Evolutionary conservation across 768 basidiomycete genomes (phyloP).

Genomic region (Suillus lakei): DNA sequence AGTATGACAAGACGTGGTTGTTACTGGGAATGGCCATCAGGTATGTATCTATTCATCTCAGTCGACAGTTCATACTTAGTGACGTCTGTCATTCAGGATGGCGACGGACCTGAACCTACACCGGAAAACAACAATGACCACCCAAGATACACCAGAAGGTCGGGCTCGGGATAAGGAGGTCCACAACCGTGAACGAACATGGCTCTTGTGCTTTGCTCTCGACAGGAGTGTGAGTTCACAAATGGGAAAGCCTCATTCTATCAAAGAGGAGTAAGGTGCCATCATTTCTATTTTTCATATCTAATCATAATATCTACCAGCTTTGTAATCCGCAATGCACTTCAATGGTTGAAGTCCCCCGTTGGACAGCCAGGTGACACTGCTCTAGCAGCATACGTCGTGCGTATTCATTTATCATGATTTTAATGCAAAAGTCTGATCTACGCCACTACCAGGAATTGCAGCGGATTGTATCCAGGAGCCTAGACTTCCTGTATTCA

Average conservation of each 20-base stretch:
- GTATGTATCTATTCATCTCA: constrained; percentile 42
- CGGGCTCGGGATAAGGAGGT: constrained; percentile 82
- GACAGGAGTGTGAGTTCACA: constrained; percentile 93
- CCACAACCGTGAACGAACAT: constrained; percentile 93
- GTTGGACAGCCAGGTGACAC: constrained; percentile 67
- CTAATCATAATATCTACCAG: constrained; percentile 41
- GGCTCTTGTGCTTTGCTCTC: constrained; percentile 86
- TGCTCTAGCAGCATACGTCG: constrained; percentile 77
- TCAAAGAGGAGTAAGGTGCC: constrained; percentile 86
- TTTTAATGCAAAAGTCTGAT: constrained; percentile 10
- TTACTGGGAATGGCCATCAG: constrained; percentile 86
- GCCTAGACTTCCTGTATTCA: constrained; percentile 90
- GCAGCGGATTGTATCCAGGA: constrained; percentile 87
- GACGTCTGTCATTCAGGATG: constrained; percentile 59
- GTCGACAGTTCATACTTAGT: background rate
- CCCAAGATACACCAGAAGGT: constrained; percentile 77
- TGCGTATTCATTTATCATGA: constrained; percentile 41
- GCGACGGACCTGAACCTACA: constrained; percentile 96
- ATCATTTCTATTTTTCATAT: constrained; percentile 1
- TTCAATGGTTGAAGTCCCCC: constrained; percentile 73
- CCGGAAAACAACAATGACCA: constrained; percentile 70
- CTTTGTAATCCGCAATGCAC: constrained; percentile 85
- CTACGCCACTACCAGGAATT: constrained; percentile 58
- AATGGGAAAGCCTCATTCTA: constrained; percentile 94
- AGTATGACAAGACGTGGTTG: constrained; percentile 95